phyloP scores from a whole-genome alignment of 192 early-diverging fungal genomes.

The Pilobolus umbonatus region DNA sequence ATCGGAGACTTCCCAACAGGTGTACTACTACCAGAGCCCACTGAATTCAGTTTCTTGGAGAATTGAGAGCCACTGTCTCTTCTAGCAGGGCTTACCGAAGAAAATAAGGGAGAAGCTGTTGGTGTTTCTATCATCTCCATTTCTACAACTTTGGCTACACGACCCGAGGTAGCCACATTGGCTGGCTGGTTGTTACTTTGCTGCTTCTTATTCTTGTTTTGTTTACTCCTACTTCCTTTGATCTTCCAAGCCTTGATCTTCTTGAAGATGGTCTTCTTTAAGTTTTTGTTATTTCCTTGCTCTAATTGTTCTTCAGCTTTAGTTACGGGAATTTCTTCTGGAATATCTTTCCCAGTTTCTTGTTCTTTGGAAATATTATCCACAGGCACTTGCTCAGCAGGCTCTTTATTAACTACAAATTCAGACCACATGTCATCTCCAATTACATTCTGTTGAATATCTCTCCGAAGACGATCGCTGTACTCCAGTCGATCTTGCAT shows the following conservation, averaged over 20 bases:
- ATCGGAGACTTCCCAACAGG: slow-evolving; percentile 20
- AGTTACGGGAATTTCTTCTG: neutral
- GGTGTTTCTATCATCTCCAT: slow-evolving; percentile 38
- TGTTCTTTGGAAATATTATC: neutral
- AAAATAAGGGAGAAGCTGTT: slow-evolving; percentile 24
- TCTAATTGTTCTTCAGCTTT: neutral
- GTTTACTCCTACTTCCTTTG: neutral
- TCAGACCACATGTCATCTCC: slow-evolving; percentile 28
- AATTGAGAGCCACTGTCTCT: neutral
- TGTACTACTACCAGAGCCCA: slow-evolving; percentile 6
- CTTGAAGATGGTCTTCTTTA: slow-evolving; percentile 10
- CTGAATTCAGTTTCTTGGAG: neutral
- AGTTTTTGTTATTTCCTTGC: neutral
- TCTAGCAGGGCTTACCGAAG: neutral
- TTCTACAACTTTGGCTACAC: slow-evolving; percentile 21
- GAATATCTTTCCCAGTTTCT: neutral
- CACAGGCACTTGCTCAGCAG: neutral
- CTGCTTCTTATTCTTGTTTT: neutral
- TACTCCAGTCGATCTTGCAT: slow-evolving; percentile 38
- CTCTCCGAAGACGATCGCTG: slow-evolving; percentile 25
- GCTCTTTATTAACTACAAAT: slow-evolving; percentile 19
- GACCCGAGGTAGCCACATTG: neutral
- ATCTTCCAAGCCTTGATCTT: slow-evolving; percentile 13
- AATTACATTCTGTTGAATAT: slow-evolving; percentile 22
- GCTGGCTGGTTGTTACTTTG: too few species aligned